Evolutionary conservation across 495 filamentous ascomycete genomes (phyloP).

Genomic region (Poronia punctata): DNA sequence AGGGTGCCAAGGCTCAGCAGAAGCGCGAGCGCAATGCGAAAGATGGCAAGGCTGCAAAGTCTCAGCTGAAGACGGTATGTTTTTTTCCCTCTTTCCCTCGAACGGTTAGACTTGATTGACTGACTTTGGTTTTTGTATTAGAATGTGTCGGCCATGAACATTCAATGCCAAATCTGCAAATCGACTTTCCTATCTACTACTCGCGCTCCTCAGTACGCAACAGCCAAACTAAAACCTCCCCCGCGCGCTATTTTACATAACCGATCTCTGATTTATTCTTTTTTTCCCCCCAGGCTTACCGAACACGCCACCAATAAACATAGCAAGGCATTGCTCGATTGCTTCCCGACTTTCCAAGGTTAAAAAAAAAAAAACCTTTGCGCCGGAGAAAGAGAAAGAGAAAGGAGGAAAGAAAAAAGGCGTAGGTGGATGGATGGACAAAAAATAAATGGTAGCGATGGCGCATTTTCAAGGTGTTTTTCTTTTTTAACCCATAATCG

Average conservation of each 20-base stretch:
- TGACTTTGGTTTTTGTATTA: no score
- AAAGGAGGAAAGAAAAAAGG: neutral
- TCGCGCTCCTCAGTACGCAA: constrained; percentile 45
- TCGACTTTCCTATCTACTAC: constrained; percentile 51
- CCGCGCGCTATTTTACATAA: no score
- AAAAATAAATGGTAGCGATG: neutral
- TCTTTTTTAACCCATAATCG: constrained; percentile 6
- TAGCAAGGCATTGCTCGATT: constrained; percentile 43
- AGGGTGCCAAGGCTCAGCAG: constrained; percentile 53
- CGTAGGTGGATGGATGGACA: neutral
- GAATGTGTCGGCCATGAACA: constrained; percentile 48
- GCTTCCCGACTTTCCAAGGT: constrained; percentile 45
- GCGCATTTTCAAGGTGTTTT: constrained; percentile 12
- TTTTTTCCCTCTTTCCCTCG: neutral
- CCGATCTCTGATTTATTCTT: no score
- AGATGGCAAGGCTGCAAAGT: constrained; percentile 40
- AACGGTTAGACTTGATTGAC: neutral
- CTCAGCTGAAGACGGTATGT: constrained; percentile 49
- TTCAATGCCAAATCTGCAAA: constrained; percentile 51
- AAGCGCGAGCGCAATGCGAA: constrained; percentile 52
- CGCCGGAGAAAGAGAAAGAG: neutral
- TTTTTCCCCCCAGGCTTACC: constrained; percentile 40
- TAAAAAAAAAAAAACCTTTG: no score
- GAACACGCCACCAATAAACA: constrained; percentile 52
- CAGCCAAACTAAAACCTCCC: no score